Evolutionary conservation across 495 filamentous ascomycete genomes (phyloP).

Genomic region (Hyaloscypha finlandica): DNA sequence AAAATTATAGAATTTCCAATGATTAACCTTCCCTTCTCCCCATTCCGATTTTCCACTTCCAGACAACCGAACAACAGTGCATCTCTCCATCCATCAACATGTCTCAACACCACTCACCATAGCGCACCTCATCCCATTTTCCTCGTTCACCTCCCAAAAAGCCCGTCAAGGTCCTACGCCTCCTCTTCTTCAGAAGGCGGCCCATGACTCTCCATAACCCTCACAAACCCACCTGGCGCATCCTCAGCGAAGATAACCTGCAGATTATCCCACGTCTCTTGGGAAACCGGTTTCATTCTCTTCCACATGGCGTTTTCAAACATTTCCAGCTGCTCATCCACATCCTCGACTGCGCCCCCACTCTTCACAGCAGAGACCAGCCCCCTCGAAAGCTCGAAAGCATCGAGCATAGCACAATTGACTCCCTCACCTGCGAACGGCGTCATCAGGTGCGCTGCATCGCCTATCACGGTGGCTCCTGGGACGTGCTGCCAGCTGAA

Average conservation of each 20-base stretch:
- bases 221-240: constrained; percentile 22
- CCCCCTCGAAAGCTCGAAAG: constrained; percentile 50
- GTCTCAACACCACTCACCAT: too few relatives aligned
- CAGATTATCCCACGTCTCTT: constrained; percentile 21
- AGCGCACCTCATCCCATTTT: too few relatives aligned
- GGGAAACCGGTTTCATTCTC: constrained; percentile 7
- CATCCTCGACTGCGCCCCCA: neutral
- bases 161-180: too few relatives aligned
- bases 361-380: constrained; percentile 20
- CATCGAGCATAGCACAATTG: constrained; percentile 58
- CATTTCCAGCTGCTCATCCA: constrained; percentile 28
- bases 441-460: constrained; percentile 65
- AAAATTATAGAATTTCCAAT: too few relatives aligned
- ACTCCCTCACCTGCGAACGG: constrained; percentile 65
- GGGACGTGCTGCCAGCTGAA: constrained; percentile 48
- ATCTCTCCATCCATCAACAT: too few relatives aligned
- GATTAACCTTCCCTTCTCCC: too few relatives aligned
- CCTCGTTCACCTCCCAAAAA: too few relatives aligned
- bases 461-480: constrained; percentile 58
- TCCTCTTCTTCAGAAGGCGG: constrained; percentile 10
- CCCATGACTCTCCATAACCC: constrained; percentile 18
- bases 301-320: constrained; percentile 35
- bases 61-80: too few relatives aligned
- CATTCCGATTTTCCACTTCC: too few relatives aligned
- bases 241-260: constrained; percentile 22